Base-by-base conservation (phyloP, 2,329 filamentous ascomycete genomes). In the Hypocrella siamensis region DNA sequence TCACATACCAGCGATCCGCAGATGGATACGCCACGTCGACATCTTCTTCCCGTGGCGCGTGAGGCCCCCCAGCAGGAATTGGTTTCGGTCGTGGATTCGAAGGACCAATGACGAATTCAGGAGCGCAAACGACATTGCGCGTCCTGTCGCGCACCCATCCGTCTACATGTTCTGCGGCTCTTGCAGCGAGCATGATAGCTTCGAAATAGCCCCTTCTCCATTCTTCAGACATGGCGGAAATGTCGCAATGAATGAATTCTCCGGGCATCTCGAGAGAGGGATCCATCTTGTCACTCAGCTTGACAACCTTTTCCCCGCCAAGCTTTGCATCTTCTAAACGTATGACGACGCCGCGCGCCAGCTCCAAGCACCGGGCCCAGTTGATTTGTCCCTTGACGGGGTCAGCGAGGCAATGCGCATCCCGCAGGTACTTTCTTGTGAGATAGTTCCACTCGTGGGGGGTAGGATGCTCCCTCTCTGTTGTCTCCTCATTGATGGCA, bases 201-300 rank as follows among this genome's bases (percentile, higher is more conserved):
- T 92, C 75, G 46, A 79, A 85, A 54, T 96, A 96, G 1, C 84
- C 85, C 34, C 82, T 66, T 44, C 79, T 65, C 88, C 86, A 96
- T 31, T 78, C 65, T 53, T 92, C 83, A 39, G 75, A 78, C 60
- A 85, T 93, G 6, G 57, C 65, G 2, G 70, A 70, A 34, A 90
- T 61, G 48, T 93, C 82, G 40, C 72, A 73, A 1, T 72, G 63
- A 36, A 75, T 65, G 19, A 60, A 52, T 29, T 88, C 50, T 0
- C 69, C 79, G 14, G 69, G 64, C 0, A 84, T 82, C 44, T 93
- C 83, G 5, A 70, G 60, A 1, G 60, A 53, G 0, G 64, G 61
- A 42, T 90, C 67, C 41, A 90, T 79, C 25, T 86, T 35, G 7
- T 53, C 48, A 11, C 48, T 46, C 4, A 75, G 63, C 41, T 75